These are phyloP conservation scores for Cucumis hystrix DNA, from an alignment of 306 rosid species.

Conservation along the genomic window DNA sequence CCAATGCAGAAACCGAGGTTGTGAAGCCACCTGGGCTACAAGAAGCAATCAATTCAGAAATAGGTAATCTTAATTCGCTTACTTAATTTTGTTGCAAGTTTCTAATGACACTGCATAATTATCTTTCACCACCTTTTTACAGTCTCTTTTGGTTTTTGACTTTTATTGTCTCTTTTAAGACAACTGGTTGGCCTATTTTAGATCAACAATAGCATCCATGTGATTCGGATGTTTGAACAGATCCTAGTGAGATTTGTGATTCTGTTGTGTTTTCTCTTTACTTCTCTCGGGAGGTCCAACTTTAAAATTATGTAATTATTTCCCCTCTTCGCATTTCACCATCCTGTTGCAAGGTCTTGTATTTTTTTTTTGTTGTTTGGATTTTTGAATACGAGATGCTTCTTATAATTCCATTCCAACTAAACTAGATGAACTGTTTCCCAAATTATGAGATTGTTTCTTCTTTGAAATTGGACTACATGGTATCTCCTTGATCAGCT, in stretches of 20 bases:
- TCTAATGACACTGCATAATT: neutral
- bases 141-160: neutral
- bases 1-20: constrained; percentile 84
- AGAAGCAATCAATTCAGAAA: constrained; percentile 60
- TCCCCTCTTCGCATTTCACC: neutral
- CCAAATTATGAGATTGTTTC: neutral
- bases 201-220: neutral
- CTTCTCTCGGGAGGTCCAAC: neutral
- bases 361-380: neutral
- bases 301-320: neutral
- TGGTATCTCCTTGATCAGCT: neutral
- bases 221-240: neutral
- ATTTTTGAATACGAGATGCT: neutral
- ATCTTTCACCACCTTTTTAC: neutral
- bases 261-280: neutral
- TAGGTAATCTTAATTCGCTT: constrained; percentile 29
- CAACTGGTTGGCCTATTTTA: neutral
- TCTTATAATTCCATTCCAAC: neutral
- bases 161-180: neutral
- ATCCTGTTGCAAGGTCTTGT: neutral
- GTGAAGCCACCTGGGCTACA: constrained; percentile 68
- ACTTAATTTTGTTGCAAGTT: neutral
- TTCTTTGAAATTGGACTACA: neutral
- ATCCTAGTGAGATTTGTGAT: neutral
- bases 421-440: neutral